phyloP scores from a whole-genome alignment of 2,329 filamentous ascomycete species.

The Aspergillus udagawae region DNA sequence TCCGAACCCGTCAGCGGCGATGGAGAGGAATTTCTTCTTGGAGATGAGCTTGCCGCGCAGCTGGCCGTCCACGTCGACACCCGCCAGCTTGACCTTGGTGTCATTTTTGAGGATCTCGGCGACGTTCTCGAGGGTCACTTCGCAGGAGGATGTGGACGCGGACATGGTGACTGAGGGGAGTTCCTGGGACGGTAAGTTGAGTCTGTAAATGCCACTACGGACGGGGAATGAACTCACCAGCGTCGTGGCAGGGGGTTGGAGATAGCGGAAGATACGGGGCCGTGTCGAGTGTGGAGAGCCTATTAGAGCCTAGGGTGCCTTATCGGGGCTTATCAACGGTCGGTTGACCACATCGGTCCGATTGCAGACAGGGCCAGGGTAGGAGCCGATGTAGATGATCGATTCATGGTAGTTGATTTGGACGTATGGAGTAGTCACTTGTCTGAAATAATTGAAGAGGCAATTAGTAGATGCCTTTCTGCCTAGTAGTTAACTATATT shows the following conservation, averaged over 20 bases:
- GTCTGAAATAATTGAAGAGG: no score
- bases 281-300: background rate
- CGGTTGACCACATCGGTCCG: background rate
- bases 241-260: background rate
- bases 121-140: slow-evolving; percentile 59
- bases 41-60: slow-evolving; percentile 86
- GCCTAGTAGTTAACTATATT: no score
- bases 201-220: background rate
- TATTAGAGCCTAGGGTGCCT: background rate
- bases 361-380: background rate
- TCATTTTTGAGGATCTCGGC: slow-evolving; percentile 66
- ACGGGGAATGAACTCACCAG: background rate
- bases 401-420: no score
- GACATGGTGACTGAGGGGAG: background rate
- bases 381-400: background rate
- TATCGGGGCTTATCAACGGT: background rate
- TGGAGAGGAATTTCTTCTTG: slow-evolving; percentile 86
- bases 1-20: slow-evolving; percentile 77
- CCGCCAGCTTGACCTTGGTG: slow-evolving; percentile 78
- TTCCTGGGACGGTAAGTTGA: background rate
- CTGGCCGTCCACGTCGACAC: slow-evolving; percentile 80
- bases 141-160: background rate
- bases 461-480: background rate
- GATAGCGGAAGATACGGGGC: background rate
- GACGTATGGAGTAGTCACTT: no score